Conservation (phyloP, 2,329 filamentous ascomycete species). For the Colletotrichum chrysophilum region DNA sequence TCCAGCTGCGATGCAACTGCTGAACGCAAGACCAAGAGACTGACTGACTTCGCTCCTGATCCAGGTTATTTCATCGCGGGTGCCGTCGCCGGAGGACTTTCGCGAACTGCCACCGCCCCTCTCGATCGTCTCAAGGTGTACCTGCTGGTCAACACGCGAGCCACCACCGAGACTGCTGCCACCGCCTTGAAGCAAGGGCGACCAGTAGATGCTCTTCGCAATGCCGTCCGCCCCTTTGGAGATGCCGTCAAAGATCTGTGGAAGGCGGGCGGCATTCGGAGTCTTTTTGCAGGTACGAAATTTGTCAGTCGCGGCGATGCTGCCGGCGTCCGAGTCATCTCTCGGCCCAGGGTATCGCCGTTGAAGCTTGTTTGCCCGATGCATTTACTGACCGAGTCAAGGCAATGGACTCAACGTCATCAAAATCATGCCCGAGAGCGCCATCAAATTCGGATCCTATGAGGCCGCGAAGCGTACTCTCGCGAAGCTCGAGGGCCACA, state of each 20-base stretch:
- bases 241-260: slow-evolving; percentile 81
- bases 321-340: neutral
- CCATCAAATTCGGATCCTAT: slow-evolving; percentile 97
- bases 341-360: neutral
- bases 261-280: slow-evolving; percentile 83
- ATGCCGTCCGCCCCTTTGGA: slow-evolving; percentile 71
- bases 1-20: slow-evolving; percentile 29
- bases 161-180: slow-evolving; percentile 61
- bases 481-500: slow-evolving; percentile 85
- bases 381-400: slow-evolving; percentile 15
- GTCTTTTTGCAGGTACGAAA: slow-evolving; percentile 85
- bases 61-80: slow-evolving; percentile 98
- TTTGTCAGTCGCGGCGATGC: neutral
- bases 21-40: slow-evolving; percentile 50
- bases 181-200: slow-evolving; percentile 74
- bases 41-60: slow-evolving; percentile 77
- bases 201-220: slow-evolving; percentile 66
- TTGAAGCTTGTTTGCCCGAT: neutral
- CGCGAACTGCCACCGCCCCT: slow-evolving; percentile 92
- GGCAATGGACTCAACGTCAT: slow-evolving; percentile 96
- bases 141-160: slow-evolving; percentile 86
- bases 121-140: slow-evolving; percentile 98
- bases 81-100: slow-evolving; percentile 92
- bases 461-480: slow-evolving; percentile 92
- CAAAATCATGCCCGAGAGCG: slow-evolving; percentile 98